phyloP scores from a whole-genome alignment of 2,329 filamentous ascomycete genomes.

The Ascomycota sp. region DNA sequence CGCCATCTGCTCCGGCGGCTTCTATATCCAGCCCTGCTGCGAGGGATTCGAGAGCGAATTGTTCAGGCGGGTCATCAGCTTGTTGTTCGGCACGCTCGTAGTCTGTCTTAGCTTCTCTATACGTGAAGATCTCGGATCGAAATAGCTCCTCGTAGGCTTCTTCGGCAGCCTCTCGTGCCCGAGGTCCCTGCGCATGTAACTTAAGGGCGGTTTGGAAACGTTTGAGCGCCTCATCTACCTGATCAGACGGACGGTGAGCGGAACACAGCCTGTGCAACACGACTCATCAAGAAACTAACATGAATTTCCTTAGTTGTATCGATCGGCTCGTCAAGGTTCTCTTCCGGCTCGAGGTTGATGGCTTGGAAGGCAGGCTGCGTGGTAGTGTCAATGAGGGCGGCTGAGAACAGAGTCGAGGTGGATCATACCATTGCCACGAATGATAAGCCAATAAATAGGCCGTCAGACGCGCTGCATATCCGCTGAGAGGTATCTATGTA shows the following conservation, averaged over 20 bases:
- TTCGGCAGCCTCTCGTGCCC: slow-evolving; percentile 53
- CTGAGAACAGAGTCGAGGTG: too few relatives aligned
- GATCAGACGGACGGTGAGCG: too few relatives aligned
- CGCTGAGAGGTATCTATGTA: too few relatives aligned
- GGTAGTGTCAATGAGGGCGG: neutral
- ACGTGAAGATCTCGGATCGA: slow-evolving; percentile 81
- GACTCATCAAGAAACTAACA: slow-evolving; percentile 14
- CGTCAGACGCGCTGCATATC: too few relatives aligned
- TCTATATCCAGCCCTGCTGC: slow-evolving; percentile 31
- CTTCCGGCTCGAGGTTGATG: slow-evolving; percentile 86
- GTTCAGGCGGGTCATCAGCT: slow-evolving; percentile 23
- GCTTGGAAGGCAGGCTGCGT: slow-evolving; percentile 52
- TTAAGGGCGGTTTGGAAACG: slow-evolving; percentile 82
- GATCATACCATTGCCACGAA: too few relatives aligned
- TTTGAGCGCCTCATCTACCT: slow-evolving; percentile 90
- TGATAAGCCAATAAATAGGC: too few relatives aligned
- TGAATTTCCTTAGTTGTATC: slow-evolving; percentile 93
- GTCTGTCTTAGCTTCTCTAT: slow-evolving; percentile 70
- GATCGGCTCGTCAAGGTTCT: slow-evolving; percentile 73
- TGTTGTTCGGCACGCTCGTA: slow-evolving; percentile 50
- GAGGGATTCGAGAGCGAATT: slow-evolving; percentile 22
- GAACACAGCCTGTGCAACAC: too few relatives aligned
- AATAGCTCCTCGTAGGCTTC: slow-evolving; percentile 74
- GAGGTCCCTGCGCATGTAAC: slow-evolving; percentile 70
- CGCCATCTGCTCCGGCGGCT: slow-evolving; percentile 46